A percentile compares a stretch with the other conserved stretches of the same genome.
Conservation (phyloP, 208 protist genomes). For the Trypanosoma mega region DNA sequence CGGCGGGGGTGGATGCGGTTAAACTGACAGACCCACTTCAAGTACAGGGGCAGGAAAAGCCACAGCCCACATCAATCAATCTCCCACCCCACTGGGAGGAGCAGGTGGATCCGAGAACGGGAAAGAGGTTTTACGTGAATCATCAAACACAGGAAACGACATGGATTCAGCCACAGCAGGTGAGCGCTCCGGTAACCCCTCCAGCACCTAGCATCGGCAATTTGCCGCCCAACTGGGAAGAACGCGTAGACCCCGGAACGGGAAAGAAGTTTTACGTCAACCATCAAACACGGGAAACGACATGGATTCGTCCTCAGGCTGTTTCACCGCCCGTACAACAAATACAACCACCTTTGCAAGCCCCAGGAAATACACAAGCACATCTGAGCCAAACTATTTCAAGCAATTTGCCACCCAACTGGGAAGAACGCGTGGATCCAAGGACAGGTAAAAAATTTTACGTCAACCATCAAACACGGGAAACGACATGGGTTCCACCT, state of each 20-base stretch:
- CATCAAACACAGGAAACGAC: conserved; percentile 43
- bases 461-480: conserved; percentile 66
- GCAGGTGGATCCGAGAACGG: conserved; percentile 40
- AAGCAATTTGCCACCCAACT: conserved; percentile 27
- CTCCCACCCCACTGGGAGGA: conserved; percentile 44
- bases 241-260: conserved; percentile 40
- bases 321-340: conserved; percentile 5
- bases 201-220: background rate
- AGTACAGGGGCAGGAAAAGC: too few relatives aligned
- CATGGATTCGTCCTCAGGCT: conserved; percentile 43
- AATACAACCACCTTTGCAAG: conserved; percentile 9
- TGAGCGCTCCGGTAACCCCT: background rate
- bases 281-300: conserved; percentile 38
- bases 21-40: background rate
- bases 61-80: too few relatives aligned
- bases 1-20: conserved; percentile 2
- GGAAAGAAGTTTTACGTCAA: conserved; percentile 40
- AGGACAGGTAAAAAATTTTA: conserved; percentile 60
- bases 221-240: conserved; percentile 43
- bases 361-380: background rate
- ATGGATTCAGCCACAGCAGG: conserved; percentile 39
- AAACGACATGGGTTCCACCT: conserved; percentile 37
- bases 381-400: background rate
- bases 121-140: conserved; percentile 38
- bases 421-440: conserved; percentile 27